A percentile compares a stretch with the other conserved stretches of the same genome.
These are phyloP conservation scores for Sporothrix inflata DNA, from an alignment of 2,329 filamentous ascomycete species.

Conservation along the genomic window DNA sequence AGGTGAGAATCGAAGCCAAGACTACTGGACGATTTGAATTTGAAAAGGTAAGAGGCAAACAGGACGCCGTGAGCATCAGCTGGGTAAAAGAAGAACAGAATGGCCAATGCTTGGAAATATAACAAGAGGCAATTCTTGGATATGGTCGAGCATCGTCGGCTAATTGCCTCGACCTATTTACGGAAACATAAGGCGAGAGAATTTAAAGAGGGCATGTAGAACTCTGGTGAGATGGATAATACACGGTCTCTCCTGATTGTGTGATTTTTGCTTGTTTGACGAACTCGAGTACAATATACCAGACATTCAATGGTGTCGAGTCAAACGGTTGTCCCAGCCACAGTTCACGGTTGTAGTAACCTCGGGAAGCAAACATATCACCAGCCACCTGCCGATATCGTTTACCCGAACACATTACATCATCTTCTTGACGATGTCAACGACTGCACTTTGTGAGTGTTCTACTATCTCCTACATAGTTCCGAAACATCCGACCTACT, in stretches of 20 bases:
- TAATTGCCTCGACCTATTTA: neutral
- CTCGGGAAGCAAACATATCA: neutral
- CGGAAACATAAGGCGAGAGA: neutral
- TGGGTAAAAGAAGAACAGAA: too few species aligned
- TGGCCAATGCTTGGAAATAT: neutral
- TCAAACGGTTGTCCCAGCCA: neutral
- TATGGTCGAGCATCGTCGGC: neutral
- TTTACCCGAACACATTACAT: neutral
- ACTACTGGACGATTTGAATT: neutral
- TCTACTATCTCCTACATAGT: neutral
- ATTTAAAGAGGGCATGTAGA: neutral
- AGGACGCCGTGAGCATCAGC: too few species aligned
- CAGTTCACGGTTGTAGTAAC: neutral
- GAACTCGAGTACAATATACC: too few species aligned
- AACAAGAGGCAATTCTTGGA: neutral
- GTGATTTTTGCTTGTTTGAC: neutral
- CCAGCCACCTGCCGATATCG: neutral
- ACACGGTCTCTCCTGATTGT: neutral
- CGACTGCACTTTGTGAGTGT: too few species aligned
- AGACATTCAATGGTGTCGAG: too few species aligned
- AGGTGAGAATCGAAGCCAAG: neutral
- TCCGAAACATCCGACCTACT: constrained; percentile 9
- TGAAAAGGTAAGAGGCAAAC: neutral
- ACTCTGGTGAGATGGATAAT: neutral
- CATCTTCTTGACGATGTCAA: neutral